Conservation (phyloP, 2,329 filamentous ascomycete species). For the Colletotrichum tanaceti region DNA sequence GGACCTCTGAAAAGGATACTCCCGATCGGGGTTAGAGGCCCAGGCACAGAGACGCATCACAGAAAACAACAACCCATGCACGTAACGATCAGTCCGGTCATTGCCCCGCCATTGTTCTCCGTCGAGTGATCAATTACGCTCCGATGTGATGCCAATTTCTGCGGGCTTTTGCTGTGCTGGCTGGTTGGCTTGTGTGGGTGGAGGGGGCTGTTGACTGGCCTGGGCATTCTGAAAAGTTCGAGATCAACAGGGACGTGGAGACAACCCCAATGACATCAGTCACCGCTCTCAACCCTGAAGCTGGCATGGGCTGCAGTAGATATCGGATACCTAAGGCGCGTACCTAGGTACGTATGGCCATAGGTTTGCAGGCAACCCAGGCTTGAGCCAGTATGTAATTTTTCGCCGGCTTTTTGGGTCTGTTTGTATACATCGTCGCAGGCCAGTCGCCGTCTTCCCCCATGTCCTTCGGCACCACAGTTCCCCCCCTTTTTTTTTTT, state of each 20-base stretch:
- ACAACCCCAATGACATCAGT: constrained; percentile 38
- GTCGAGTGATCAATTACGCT: background rate
- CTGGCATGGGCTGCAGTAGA: no score
- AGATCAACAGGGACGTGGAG: constrained; percentile 35
- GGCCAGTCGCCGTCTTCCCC: constrained; percentile 1
- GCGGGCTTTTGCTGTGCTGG: constrained; percentile 1
- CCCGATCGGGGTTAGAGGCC: constrained; percentile 11
- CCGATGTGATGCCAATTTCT: background rate
- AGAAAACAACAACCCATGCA: constrained; percentile 4
- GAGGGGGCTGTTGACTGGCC: background rate
- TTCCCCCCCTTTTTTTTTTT: no score
- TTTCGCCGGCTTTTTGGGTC: background rate
- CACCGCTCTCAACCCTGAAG: constrained; percentile 16
- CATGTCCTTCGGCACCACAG: constrained; percentile 14
- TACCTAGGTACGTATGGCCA: background rate
- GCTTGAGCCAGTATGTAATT: constrained; percentile 11
- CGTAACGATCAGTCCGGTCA: constrained; percentile 1
- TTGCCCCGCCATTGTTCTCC: constrained; percentile 14
- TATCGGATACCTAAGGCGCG: no score
- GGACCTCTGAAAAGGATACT: constrained; percentile 1
- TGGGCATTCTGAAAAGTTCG: constrained; percentile 33
- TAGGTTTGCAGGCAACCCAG: constrained; percentile 15
- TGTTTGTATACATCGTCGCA: constrained; percentile 1
- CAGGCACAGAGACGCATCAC: background rate
- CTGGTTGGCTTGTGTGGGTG: no score